phyloP scores from a whole-genome alignment of 768 basidiomycete genomes.

The Termitomyces titanicus region DNA sequence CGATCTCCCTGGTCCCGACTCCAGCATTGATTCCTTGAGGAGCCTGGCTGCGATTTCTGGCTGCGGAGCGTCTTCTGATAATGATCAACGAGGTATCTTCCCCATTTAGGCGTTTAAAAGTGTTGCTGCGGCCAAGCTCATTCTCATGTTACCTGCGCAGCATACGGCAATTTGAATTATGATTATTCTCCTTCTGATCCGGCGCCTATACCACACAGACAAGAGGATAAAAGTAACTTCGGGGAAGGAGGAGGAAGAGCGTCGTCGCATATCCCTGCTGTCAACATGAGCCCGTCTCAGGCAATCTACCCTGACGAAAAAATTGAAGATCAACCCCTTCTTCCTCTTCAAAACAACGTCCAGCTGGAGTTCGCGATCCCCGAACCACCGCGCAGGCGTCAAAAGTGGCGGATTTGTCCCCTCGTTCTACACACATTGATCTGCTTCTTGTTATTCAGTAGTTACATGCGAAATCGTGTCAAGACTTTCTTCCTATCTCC shows the following conservation, averaged over 20 bases:
- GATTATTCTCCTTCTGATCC: not conserved
- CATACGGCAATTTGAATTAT: not conserved
- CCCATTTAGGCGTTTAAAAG: not conserved
- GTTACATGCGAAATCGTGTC: not conserved
- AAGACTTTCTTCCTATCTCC: not conserved
- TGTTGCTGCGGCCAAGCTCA: not conserved
- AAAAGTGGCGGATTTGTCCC: not conserved
- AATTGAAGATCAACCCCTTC: not conserved
- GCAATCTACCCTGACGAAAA: conserved; percentile 6
- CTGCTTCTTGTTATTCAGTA: not conserved
- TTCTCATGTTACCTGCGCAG: not conserved
- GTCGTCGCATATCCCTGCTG: not conserved
- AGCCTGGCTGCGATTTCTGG: not conserved
- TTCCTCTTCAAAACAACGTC: not conserved
- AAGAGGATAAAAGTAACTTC: not conserved
- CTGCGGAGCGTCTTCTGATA: not conserved
- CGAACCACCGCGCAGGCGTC: not conserved
- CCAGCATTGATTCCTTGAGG: not conserved
- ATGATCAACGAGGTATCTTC: not conserved
- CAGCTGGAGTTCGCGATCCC: not conserved
- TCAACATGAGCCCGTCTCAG: conserved; percentile 2
- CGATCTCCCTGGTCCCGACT: not conserved
- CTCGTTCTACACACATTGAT: not conserved
- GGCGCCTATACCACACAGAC: not conserved
- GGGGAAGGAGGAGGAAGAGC: not conserved